Percentiles rank a stretch among this genome's conserved stretches.
Conservation (phyloP, 495 filamentous ascomycete genomes). For the Xylaria nigripes region DNA sequence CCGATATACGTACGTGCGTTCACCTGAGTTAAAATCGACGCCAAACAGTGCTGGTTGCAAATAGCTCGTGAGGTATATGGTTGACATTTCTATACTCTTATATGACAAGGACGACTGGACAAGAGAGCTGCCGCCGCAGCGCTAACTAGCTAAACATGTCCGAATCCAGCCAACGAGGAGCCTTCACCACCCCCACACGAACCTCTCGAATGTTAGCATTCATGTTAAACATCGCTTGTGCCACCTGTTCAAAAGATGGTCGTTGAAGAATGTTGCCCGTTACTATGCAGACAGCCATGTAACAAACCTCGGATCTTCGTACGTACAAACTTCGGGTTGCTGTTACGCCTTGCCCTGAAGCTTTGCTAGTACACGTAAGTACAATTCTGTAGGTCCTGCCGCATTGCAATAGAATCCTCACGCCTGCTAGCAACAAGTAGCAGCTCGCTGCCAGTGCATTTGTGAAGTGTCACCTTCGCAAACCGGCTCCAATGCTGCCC, state of each 20-base stretch:
- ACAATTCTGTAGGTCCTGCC: constrained; percentile 1
- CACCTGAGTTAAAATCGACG: no score
- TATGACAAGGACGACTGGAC: constrained; percentile 2
- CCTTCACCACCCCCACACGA: neutral
- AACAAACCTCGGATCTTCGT: constrained; percentile 6
- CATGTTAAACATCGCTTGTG: neutral
- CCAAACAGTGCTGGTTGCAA: no score
- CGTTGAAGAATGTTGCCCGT: neutral
- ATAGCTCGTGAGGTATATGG: constrained; percentile 1
- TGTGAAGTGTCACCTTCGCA: neutral
- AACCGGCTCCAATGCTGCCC: neutral
- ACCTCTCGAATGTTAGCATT: neutral
- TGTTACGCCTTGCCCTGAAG: neutral
- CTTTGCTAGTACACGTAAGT: constrained; percentile 1
- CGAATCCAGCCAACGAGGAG: neutral
- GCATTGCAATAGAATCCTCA: neutral
- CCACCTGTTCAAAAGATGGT: neutral
- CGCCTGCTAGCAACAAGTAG: neutral
- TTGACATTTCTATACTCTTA: constrained; percentile 1
- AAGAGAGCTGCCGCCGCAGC: neutral
- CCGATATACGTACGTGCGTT: no score
- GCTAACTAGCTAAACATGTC: neutral
- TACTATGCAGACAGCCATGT: neutral
- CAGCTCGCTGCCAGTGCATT: neutral
- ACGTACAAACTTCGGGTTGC: constrained; percentile 4